phyloP scores from a whole-genome alignment of 179 eudicot species.

The Heliamphora pulchella region DNA sequence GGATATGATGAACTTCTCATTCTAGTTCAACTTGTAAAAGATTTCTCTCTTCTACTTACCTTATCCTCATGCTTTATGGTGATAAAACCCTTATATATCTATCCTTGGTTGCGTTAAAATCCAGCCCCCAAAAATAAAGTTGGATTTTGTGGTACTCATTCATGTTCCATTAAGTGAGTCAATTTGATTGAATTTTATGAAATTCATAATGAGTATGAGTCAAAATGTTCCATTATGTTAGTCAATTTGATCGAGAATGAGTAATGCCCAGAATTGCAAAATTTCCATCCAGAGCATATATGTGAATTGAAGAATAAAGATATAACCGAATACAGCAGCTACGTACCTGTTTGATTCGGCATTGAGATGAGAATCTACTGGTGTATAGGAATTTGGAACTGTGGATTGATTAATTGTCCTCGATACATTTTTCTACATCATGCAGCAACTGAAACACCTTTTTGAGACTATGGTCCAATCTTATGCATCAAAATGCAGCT shows the following conservation, averaged over 20 bases:
- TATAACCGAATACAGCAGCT: background rate
- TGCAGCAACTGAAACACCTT: background rate
- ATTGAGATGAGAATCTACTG: background rate
- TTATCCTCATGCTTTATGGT: background rate
- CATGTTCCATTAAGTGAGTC: background rate
- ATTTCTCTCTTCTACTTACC: background rate
- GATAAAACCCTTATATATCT: background rate
- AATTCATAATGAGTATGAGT: background rate
- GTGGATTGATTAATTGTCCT: background rate
- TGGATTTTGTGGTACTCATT: background rate
- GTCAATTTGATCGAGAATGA: background rate
- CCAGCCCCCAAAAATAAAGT: too few relatives aligned
- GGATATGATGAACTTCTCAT: conserved; percentile 38
- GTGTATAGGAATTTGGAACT: background rate
- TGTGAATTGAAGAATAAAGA: background rate
- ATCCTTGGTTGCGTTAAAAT: too few relatives aligned
- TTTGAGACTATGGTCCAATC: background rate
- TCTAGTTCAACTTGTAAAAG: conserved; percentile 12
- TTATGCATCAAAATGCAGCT: background rate
- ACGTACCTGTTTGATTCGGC: background rate
- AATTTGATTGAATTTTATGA: background rate
- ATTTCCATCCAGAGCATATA: background rate
- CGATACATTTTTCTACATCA: background rate
- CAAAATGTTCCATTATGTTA: background rate
- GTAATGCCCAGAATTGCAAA: background rate